These are phyloP conservation scores for Trifolium subterraneum DNA, from an alignment of 306 rosid species.

Conservation along the genomic window DNA sequence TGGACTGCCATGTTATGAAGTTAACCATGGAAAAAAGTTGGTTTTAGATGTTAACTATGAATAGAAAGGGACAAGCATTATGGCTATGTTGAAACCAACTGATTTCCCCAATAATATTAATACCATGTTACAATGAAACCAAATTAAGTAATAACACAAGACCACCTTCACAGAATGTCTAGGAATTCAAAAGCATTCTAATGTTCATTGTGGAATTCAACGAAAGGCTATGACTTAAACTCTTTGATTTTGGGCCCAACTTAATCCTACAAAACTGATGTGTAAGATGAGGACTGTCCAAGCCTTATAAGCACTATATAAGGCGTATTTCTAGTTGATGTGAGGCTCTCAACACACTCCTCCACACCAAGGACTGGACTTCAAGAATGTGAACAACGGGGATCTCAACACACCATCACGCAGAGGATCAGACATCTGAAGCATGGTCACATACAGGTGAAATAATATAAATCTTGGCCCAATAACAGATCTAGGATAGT, in stretches of 20 bases:
- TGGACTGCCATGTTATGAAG: background rate
- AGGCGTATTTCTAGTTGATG: background rate
- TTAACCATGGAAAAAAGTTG: background rate
- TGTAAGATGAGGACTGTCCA: background rate
- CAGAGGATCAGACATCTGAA: background rate
- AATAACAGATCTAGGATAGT: background rate
- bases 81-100: conserved; percentile 1
- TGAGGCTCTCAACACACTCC: background rate
- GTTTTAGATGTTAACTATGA: background rate
- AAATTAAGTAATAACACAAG: conserved; percentile 18
- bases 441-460: background rate
- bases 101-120: conserved; percentile 13
- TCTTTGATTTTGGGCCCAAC: background rate
- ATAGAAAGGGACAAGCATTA: conserved; percentile 8
- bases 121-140: conserved; percentile 9
- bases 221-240: background rate
- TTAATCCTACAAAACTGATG: background rate
- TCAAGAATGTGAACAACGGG: background rate
- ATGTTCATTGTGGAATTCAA: background rate
- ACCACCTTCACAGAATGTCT: conserved; percentile 8
- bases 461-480: background rate
- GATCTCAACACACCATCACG: background rate
- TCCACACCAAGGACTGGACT: background rate
- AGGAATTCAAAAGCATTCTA: conserved; percentile 6
- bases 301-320: background rate